Evolutionary conservation across 345 rosid species (phyloP).

Genomic region (Citrus mangshanensis): DNA sequence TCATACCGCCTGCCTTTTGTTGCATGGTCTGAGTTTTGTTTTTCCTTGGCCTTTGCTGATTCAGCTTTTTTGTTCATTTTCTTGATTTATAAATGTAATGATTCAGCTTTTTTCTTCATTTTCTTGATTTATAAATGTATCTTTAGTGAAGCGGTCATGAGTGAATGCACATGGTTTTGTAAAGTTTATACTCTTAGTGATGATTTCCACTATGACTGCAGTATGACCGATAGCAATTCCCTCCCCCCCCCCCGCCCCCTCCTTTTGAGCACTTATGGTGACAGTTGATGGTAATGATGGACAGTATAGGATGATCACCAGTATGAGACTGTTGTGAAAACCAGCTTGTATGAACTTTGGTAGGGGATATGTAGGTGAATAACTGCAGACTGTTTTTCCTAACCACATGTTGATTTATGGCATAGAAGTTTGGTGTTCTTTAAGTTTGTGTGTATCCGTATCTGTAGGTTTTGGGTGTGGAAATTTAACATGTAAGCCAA

Average conservation of each 20-base stretch:
- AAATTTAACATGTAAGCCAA: not conserved
- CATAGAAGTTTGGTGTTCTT: not conserved
- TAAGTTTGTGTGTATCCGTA: not conserved
- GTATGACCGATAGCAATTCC: not conserved
- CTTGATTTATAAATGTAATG: not conserved
- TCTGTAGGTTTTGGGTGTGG: not conserved
- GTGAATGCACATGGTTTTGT: not conserved
- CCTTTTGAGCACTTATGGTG: not conserved
- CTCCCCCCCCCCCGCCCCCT: too few species aligned
- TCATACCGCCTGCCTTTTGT: not conserved
- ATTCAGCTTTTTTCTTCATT: not conserved
- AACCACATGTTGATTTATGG: not conserved
- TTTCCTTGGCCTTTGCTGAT: not conserved
- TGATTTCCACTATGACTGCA: not conserved
- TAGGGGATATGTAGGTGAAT: not conserved
- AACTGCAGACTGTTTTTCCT: not conserved
- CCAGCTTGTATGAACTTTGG: not conserved
- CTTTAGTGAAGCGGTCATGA: not conserved
- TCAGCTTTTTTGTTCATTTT: not conserved
- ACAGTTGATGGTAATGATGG: not conserved
- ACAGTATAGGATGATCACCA: not conserved
- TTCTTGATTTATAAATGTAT: not conserved
- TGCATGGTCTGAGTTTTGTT: not conserved
- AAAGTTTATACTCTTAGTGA: not conserved
- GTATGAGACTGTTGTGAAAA: not conserved